Conservation (phyloP, 352 stramenopile genomes). For the Pythium aquatile region DNA sequence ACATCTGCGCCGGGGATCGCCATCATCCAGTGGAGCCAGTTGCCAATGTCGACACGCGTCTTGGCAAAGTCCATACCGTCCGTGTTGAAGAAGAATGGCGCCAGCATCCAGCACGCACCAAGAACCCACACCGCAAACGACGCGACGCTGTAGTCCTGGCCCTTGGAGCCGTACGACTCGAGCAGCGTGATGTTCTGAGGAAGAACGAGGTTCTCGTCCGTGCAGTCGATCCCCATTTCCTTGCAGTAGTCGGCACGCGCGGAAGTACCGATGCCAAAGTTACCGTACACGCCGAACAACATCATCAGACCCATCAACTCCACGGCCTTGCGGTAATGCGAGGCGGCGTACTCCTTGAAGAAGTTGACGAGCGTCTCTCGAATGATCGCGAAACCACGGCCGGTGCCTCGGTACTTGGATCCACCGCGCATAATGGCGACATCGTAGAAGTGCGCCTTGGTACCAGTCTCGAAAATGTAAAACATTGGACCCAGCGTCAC, state of each 20-base stretch:
- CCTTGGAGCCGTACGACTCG: constrained; percentile 78
- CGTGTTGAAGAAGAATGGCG: constrained; percentile 88
- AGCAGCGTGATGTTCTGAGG: constrained; percentile 72
- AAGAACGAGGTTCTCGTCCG: constrained; percentile 45
- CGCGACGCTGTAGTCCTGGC: constrained; percentile 83
- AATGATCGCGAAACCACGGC: constrained; percentile 83
- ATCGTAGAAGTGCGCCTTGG: constrained; percentile 85
- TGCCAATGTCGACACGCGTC: constrained; percentile 75
- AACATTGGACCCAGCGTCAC: constrained; percentile 83
- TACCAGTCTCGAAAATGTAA: constrained; percentile 88
- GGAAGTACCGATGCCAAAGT: constrained; percentile 72
- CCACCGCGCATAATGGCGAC: constrained; percentile 83
- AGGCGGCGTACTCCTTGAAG: constrained; percentile 84
- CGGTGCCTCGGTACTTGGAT: constrained; percentile 84
- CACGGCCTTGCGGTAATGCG: constrained; percentile 79
- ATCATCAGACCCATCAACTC: constrained; percentile 83
- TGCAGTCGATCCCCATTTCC: constrained; percentile 48
- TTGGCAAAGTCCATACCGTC: constrained; percentile 86
- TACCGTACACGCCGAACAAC: constrained; percentile 74
- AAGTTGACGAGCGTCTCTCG: constrained; percentile 85
- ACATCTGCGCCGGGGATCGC: constrained; percentile 43
- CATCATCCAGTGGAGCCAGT: constrained; percentile 86
- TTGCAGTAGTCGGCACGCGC: constrained; percentile 58
- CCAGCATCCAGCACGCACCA: constrained; percentile 72
- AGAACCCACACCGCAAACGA: constrained; percentile 89